Evolutionary conservation across 2,329 filamentous ascomycete genomes (phyloP).

Genomic region (Blastomyces percursus): DNA sequence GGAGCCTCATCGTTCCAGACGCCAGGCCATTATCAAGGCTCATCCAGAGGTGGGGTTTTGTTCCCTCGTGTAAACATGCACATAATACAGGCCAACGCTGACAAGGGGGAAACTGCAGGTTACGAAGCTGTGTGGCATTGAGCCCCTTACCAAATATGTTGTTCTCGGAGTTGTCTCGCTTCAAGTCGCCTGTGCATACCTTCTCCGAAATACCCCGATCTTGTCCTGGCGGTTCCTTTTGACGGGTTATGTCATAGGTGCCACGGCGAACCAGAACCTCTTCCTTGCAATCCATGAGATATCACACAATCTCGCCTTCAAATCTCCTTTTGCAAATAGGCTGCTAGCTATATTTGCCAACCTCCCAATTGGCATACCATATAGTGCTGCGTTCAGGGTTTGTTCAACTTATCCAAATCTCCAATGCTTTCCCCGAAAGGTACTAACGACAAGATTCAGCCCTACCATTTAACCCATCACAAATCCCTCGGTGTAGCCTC

Average conservation of each 20-base stretch:
- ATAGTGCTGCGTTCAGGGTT: constrained; percentile 89
- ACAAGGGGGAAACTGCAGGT: constrained; percentile 46
- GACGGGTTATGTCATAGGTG: constrained; percentile 81
- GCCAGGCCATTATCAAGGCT: constrained; percentile 92
- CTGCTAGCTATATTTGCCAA: constrained; percentile 88
- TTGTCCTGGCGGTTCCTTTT: constrained; percentile 76
- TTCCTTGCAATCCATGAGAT: constrained; percentile 99
- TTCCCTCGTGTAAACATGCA: background rate
- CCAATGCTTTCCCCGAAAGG: background rate
- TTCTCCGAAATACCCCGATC: constrained; percentile 65
- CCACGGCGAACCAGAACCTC: constrained; percentile 94
- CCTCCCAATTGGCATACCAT: constrained; percentile 87
- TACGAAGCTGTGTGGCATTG: constrained; percentile 90
- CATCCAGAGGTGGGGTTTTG: constrained; percentile 66
- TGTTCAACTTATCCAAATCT: constrained; percentile 20
- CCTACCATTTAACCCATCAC: constrained; percentile 97
- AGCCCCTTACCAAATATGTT: constrained; percentile 90
- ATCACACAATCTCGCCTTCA: constrained; percentile 92
- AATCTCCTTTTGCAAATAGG: constrained; percentile 66
- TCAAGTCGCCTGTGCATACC: constrained; percentile 66
- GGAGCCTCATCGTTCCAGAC: constrained; percentile 83
- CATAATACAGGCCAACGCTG: background rate
- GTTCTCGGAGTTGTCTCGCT: constrained; percentile 73
- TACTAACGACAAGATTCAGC: constrained; percentile 36
- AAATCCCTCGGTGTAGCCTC: constrained; percentile 96